phyloP scores from a whole-genome alignment of 306 rosid species.

The Quillaja saponaria region DNA sequence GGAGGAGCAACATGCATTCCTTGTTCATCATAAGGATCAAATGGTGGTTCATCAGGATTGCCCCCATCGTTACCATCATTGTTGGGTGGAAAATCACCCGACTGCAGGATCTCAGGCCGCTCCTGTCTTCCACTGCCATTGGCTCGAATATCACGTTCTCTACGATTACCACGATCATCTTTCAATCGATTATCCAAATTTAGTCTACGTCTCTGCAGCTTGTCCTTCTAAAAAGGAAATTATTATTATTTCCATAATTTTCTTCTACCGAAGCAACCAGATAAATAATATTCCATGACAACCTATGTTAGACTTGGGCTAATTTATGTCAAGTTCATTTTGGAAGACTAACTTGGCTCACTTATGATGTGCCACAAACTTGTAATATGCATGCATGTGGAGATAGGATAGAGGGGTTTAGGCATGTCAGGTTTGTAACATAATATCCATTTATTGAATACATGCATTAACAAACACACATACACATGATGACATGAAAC shows the following conservation, averaged over 20 bases:
- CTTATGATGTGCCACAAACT: no score
- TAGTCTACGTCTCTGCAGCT: conserved; percentile 51
- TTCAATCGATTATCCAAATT: conserved; percentile 48
- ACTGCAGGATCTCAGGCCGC: no score
- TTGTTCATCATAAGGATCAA: conserved; percentile 46
- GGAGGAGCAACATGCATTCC: conserved; percentile 39
- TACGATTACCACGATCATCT: conserved; percentile 58
- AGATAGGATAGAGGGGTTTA: no score
- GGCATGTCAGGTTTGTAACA: no score
- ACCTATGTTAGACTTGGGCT: no score
- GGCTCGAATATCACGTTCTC: conserved; percentile 49
- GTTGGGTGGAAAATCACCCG: neutral
- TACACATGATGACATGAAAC: no score
- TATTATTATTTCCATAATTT: no score
- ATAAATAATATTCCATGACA: neutral
- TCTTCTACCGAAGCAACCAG: neutral
- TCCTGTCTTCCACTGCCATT: conserved; percentile 42
- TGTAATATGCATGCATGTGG: no score
- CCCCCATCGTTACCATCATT: conserved; percentile 49
- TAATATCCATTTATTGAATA: no score
- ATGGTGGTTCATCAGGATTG: conserved; percentile 56
- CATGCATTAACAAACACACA: no score
- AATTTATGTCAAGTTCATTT: no score
- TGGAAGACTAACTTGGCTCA: no score
- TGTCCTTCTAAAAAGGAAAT: conserved; percentile 46